phyloP scores from a whole-genome alignment of 495 filamentous ascomycete genomes.

The Neohortaea acidophila region DNA sequence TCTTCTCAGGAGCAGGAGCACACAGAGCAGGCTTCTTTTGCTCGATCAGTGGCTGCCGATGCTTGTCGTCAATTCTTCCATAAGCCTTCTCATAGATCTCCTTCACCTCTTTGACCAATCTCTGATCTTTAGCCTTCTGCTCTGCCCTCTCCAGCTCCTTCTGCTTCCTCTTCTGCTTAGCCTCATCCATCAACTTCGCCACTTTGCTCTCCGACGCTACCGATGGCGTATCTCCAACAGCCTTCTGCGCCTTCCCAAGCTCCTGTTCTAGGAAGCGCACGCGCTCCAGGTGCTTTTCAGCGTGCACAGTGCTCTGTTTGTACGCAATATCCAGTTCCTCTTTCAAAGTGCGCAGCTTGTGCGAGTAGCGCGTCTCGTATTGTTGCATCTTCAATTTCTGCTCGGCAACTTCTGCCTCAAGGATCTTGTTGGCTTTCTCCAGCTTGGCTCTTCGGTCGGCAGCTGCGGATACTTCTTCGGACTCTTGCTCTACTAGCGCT shows the following conservation, averaged over 20 bases:
- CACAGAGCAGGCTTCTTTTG: background rate
- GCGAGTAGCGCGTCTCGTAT: conserved; percentile 4
- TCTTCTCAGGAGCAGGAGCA: background rate
- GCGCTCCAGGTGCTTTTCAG: conserved; percentile 14
- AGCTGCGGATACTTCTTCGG: background rate
- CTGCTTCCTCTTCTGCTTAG: conserved; percentile 5
- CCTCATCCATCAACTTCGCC: conserved; percentile 25
- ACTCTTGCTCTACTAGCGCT: too few species aligned
- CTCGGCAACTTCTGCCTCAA: conserved; percentile 15
- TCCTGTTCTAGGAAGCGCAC: conserved; percentile 8
- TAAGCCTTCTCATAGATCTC: conserved; percentile 34
- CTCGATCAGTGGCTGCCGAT: conserved; percentile 20
- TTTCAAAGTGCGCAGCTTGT: conserved; percentile 8
- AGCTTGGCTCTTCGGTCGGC: conserved; percentile 2
- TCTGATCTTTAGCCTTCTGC: conserved; percentile 21
- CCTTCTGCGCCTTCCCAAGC: conserved; percentile 43
- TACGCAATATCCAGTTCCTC: conserved; percentile 12
- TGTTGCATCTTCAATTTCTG: conserved; percentile 12
- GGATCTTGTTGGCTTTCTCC: conserved; percentile 8
- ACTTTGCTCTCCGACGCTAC: background rate
- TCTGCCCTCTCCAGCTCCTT: conserved; percentile 14
- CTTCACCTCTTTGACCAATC: conserved; percentile 28
- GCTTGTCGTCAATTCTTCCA: conserved; percentile 30
- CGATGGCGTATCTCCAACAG: background rate
- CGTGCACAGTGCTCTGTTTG: conserved; percentile 13